These are phyloP conservation scores for Cubamyces lactineus DNA, from an alignment of 768 basidiomycete species.

Conservation along the genomic window DNA sequence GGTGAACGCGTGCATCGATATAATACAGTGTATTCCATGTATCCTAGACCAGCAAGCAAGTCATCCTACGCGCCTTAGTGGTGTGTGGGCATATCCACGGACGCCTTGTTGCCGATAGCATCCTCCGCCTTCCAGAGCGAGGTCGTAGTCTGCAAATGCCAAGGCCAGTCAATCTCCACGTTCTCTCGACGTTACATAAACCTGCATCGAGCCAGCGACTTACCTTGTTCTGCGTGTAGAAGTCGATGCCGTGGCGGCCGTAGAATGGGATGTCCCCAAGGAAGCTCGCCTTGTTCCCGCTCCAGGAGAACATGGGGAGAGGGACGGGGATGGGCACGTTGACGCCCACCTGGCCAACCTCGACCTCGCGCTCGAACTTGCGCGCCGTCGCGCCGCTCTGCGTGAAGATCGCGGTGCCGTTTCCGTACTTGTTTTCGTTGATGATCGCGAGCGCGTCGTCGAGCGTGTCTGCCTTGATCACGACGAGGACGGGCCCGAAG, in stretches of 20 bases:
- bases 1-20: conserved; percentile 6
- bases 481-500: conserved; percentile 87
- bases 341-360: conserved; percentile 92
- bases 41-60: conserved; percentile 3
- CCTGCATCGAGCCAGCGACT: conserved; percentile 1
- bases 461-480: conserved; percentile 78
- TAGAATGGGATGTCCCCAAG: conserved; percentile 91
- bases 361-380: conserved; percentile 86
- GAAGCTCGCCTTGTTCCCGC: conserved; percentile 88
- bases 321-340: conserved; percentile 95
- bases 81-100: conserved; percentile 86
- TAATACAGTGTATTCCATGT: conserved; percentile 16
- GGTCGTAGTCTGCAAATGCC: conserved; percentile 72
- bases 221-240: conserved; percentile 96
- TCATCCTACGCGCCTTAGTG: conserved; percentile 42
- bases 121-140: conserved; percentile 92
- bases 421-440: conserved; percentile 90
- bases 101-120: conserved; percentile 75
- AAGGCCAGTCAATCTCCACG: background rate
- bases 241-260: conserved; percentile 90
- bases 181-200: background rate
- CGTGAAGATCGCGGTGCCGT: conserved; percentile 95
- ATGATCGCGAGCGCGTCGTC: conserved; percentile 91
- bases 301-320: conserved; percentile 94
- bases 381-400: conserved; percentile 95